These are phyloP conservation scores for Trametes punicea DNA, from an alignment of 768 basidiomycete genomes.

Conservation along the genomic window DNA sequence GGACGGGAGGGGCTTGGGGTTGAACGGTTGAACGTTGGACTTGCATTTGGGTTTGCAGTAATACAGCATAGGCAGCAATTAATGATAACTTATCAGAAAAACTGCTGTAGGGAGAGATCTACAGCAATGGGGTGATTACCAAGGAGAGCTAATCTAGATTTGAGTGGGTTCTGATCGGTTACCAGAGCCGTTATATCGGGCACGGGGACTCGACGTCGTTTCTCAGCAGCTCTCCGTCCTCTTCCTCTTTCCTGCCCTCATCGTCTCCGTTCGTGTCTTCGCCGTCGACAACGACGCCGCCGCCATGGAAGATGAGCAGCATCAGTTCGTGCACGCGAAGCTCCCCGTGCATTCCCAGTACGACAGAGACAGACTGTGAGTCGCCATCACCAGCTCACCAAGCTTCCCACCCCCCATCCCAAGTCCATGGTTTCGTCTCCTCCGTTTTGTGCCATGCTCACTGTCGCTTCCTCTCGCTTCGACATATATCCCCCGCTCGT, in stretches of 20 bases:
- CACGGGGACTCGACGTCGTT: not conserved
- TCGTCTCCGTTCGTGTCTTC: not conserved
- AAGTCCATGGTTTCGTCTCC: conserved; percentile 20
- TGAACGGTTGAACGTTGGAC: too few species aligned
- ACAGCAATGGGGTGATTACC: too few species aligned
- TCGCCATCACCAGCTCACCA: conserved; percentile 13
- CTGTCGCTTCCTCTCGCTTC: conserved; percentile 15
- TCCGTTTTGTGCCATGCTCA: conserved; percentile 12
- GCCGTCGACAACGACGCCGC: conserved; percentile 4
- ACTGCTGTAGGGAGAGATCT: not conserved
- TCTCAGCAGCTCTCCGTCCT: not conserved
- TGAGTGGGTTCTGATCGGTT: conserved; percentile 10
- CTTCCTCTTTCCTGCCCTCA: not conserved
- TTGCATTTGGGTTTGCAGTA: too few species aligned
- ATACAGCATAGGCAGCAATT: too few species aligned
- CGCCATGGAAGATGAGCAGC: conserved; percentile 25
- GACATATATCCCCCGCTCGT: conserved; percentile 21
- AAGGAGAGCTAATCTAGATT: conserved; percentile 10
- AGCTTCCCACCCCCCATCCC: conserved; percentile 19
- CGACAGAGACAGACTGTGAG: conserved; percentile 40
- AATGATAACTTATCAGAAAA: conserved; percentile 5
- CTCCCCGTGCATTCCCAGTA: conserved; percentile 25
- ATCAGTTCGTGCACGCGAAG: conserved; percentile 26
- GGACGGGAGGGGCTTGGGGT: too few species aligned
- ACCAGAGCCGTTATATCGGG: conserved; percentile 11